Percentiles rank a stretch among this genome's conserved stretches.
phyloP scores from a whole-genome alignment of 1,284 basidiomycete species.

The Ustilago trichophora region DNA sequence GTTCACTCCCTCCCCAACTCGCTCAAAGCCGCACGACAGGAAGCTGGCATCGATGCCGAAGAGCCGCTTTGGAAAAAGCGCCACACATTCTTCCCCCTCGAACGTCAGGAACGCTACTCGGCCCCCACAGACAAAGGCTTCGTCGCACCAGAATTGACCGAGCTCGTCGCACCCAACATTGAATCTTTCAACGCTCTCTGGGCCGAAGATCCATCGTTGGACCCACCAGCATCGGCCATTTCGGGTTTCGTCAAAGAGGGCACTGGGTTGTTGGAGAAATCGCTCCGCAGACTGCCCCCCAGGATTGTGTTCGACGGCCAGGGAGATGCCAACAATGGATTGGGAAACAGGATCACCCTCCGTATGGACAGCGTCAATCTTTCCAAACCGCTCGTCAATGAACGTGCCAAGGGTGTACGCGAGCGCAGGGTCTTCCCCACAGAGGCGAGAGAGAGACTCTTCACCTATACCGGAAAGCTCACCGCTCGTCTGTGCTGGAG shows the following conservation, averaged over 20 bases:
- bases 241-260: slow-evolving; percentile 76
- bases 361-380: slow-evolving; percentile 89
- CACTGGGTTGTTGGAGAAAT: slow-evolving; percentile 81
- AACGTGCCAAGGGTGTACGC: slow-evolving; percentile 78
- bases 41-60: slow-evolving; percentile 23
- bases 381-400: slow-evolving; percentile 84
- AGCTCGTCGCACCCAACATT: slow-evolving; percentile 91
- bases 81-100: slow-evolving; percentile 80
- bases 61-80: slow-evolving; percentile 49
- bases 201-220: slow-evolving; percentile 58
- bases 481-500: slow-evolving; percentile 89
- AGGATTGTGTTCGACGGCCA: slow-evolving; percentile 90
- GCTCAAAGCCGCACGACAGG: slow-evolving; percentile 40
- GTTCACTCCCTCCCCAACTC: slow-evolving; percentile 33
- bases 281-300: slow-evolving; percentile 83
- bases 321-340: slow-evolving; percentile 52
- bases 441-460: slow-evolving; percentile 79
- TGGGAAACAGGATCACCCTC: slow-evolving; percentile 71
- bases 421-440: slow-evolving; percentile 84
- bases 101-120: slow-evolving; percentile 82
- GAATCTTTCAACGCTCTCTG: slow-evolving; percentile 92
- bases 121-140: slow-evolving; percentile 78
- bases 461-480: slow-evolving; percentile 91
- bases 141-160: slow-evolving; percentile 84
- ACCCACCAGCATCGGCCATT: slow-evolving; percentile 69